Evolutionary conservation across 805 yeast genomes (phyloP).

Genomic region (Dipodascus geniculatus): DNA sequence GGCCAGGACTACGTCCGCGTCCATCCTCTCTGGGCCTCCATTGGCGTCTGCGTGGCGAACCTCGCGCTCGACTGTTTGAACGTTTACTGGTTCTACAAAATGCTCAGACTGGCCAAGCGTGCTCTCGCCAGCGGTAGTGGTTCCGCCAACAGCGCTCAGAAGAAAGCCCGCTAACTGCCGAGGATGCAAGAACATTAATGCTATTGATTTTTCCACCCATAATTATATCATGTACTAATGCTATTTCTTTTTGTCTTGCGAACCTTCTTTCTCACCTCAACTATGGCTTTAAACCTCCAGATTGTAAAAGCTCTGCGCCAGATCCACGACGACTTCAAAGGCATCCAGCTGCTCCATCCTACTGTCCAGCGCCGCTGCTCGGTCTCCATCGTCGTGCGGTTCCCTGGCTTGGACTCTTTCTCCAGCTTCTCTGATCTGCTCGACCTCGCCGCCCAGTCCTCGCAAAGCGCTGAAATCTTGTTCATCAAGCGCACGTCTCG

Average conservation of each 20-base stretch:
- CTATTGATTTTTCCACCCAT: conserved; percentile 1
- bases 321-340: conserved; percentile 8
- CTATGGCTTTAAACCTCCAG: conserved; percentile 9
- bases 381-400: conserved; percentile 17
- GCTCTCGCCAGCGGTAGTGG: background rate
- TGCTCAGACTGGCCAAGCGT: conserved; percentile 56
- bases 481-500: conserved; percentile 27
- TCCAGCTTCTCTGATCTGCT: background rate
- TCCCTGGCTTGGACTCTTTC: conserved; percentile 7
- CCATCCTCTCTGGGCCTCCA: conserved; percentile 37
- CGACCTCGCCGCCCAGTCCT: background rate
- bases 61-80: conserved; percentile 55
- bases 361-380: conserved; percentile 14
- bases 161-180: background rate
- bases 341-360: conserved; percentile 7
- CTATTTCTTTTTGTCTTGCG: too few relatives aligned
- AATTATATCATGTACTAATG: too few relatives aligned
- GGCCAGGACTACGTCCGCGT: conserved; percentile 17
- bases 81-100: conserved; percentile 77
- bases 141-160: background rate
- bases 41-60: conserved; percentile 44
- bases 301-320: conserved; percentile 8
- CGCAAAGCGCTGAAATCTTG: conserved; percentile 22
- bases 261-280: background rate
- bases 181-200: conserved; percentile 1